These are phyloP conservation scores for Pythium guiyangense DNA, from an alignment of 352 stramenopile genomes.

Conservation along the genomic window DNA sequence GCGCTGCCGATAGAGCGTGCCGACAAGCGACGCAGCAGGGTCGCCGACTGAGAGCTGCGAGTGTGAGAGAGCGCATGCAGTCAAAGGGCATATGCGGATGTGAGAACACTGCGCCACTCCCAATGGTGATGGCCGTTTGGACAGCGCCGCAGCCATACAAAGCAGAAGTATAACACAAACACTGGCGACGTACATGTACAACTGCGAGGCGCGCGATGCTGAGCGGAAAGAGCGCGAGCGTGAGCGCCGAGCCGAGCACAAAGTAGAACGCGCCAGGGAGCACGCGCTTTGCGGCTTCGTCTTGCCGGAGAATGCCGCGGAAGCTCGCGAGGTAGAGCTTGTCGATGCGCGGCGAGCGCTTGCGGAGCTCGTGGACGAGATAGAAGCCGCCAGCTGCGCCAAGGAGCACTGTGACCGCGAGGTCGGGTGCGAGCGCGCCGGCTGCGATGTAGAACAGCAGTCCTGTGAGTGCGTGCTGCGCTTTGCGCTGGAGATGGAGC, in stretches of 20 bases:
- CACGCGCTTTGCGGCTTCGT: constrained; percentile 29
- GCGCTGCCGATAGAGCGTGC: constrained; percentile 27
- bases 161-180: too few relatives aligned
- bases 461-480: constrained; percentile 45
- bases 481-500: constrained; percentile 42
- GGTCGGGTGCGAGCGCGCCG: constrained; percentile 16
- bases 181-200: constrained; percentile 32
- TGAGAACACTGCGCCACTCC: too few relatives aligned
- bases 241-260: constrained; percentile 37
- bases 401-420: constrained; percentile 23
- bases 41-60: constrained; percentile 46
- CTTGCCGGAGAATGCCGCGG: constrained; percentile 32
- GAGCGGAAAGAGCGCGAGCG: constrained; percentile 29
- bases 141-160: too few relatives aligned
- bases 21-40: constrained; percentile 40
- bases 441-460: constrained; percentile 39
- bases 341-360: constrained; percentile 22
- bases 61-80: constrained; percentile 1
- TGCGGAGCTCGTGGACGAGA: constrained; percentile 27
- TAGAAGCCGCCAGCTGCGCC: constrained; percentile 32
- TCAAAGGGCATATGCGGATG: too few relatives aligned
- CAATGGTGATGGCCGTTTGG: too few relatives aligned
- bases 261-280: constrained; percentile 64
- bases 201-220: constrained; percentile 44
- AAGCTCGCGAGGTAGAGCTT: constrained; percentile 37